These are phyloP conservation scores for Chaetomiaceae sp. DNA, from an alignment of 2,329 filamentous ascomycete genomes.

Conservation along the genomic window DNA sequence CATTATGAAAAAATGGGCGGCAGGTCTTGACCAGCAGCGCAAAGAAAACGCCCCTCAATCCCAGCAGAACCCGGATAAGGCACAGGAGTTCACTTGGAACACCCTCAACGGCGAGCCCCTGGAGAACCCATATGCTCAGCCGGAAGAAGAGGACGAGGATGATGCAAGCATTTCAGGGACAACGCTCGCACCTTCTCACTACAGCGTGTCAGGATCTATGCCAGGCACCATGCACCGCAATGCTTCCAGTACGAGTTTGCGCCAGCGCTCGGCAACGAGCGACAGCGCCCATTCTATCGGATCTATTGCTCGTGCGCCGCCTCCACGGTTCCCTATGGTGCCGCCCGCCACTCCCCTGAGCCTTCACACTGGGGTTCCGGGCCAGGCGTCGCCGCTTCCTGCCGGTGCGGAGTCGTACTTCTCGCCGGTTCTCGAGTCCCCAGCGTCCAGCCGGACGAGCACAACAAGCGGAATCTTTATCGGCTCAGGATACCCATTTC, in stretches of 20 bases:
- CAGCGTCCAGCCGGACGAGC: slow-evolving; percentile 70
- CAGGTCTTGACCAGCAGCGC: slow-evolving; percentile 72
- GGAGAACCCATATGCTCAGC: slow-evolving; percentile 75
- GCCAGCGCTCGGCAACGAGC: slow-evolving; percentile 70
- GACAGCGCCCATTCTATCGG: slow-evolving; percentile 61
- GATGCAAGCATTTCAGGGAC: slow-evolving; percentile 27
- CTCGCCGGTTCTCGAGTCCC: slow-evolving; percentile 78
- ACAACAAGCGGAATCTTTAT: slow-evolving; percentile 69
- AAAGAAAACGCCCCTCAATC: slow-evolving; percentile 53
- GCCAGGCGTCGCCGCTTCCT: slow-evolving; percentile 56
- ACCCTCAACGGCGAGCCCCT: slow-evolving; percentile 53
- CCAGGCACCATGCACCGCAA: slow-evolving; percentile 55
- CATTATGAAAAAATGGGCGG: slow-evolving; percentile 86
- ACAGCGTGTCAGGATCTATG: slow-evolving; percentile 33
- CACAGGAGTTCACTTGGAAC: slow-evolving; percentile 73
- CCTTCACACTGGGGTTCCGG: slow-evolving; percentile 56
- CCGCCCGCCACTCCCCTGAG: slow-evolving; percentile 53
- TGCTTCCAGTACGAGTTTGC: slow-evolving; percentile 68
- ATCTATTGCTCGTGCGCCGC: slow-evolving; percentile 55
- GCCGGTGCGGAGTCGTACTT: slow-evolving; percentile 82
- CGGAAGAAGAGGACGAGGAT: slow-evolving; percentile 60
- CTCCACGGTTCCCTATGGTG: slow-evolving; percentile 67
- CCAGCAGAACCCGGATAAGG: slow-evolving; percentile 43
- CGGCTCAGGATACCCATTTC: slow-evolving; percentile 59
- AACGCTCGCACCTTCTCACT: slow-evolving; percentile 33